Evolutionary conservation across 2,329 filamentous ascomycete genomes (phyloP), one percentile per base, ranked within the genome.

Genomic region (Diaporthe nobilis): DNA sequence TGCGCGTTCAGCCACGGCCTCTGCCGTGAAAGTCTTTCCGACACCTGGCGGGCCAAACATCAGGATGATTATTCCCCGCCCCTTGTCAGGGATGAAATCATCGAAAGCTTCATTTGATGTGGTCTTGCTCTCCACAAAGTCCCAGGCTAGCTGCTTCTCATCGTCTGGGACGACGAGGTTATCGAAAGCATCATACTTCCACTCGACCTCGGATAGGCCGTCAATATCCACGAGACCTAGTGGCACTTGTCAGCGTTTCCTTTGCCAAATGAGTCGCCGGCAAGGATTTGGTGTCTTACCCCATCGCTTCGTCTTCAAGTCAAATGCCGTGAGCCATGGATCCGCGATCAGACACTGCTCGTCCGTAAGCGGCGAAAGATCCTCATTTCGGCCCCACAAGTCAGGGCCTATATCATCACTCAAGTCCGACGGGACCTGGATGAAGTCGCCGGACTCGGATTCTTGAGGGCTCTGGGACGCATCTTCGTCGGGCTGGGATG

Each of bases 151-250:
- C 1, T 85, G 84, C 22, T 89, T 82, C 25, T 88, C 86, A 6
- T 89, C 84, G 0, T 42, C 61, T 7, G 58, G 58, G 44, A 73
- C 58, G 6, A 44, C 53, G 22, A 67, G 71, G 22, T 82, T 85
- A 37, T 81, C 79, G 65, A 89, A 89, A 17, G 87, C 87, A 34
- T 84, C 79, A 3, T 85, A 82, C 75, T 87, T 86, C 84, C 87
- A 90, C 17, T 34, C 61, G 42, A 49, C 28, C 4, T n/a, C 61
- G n/a, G 63, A 67, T 20, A 67, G 44, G 10, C 63, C 28, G 25
- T 67, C 63, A 49, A 67, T 67, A 8, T 67, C 13, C 44, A 67
- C 44, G 25, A 51, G 10, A 22, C 44, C 63, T 51, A 22, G 44
- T 51, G 20, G 25, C 20, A 51, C 10, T 34, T 15, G 44, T 51